Evolutionary conservation across 352 stramenopile genomes (phyloP).

Genomic region (Phytophthora fragariaefolia): DNA sequence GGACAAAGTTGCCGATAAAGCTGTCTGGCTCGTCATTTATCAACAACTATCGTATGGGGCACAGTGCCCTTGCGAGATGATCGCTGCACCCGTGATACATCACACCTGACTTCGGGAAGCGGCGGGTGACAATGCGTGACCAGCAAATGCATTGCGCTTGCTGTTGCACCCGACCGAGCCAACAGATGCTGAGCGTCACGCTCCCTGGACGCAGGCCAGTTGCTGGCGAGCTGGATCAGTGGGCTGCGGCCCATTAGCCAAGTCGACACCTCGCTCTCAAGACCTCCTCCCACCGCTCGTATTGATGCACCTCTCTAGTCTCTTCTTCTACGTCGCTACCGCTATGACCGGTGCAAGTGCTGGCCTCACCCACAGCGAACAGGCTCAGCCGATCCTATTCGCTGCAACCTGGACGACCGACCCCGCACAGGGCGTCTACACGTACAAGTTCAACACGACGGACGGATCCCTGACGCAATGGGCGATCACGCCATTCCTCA

Average conservation of each 20-base stretch:
- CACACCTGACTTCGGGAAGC: constrained; percentile 3
- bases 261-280: neutral
- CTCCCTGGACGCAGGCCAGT: neutral
- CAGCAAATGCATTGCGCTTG: neutral
- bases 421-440: constrained; percentile 52
- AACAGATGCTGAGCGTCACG: neutral
- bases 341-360: neutral
- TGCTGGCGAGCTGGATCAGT: neutral
- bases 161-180: neutral
- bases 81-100: neutral
- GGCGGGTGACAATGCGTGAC: neutral
- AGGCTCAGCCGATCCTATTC: constrained; percentile 35
- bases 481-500: constrained; percentile 37
- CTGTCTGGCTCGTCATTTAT: neutral
- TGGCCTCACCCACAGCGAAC: neutral
- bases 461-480: constrained; percentile 40
- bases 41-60: too few relatives aligned
- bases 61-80: too few relatives aligned
- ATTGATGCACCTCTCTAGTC: constrained; percentile 14
- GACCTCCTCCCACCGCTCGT: constrained; percentile 3
- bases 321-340: constrained; percentile 2
- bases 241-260: neutral
- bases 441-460: constrained; percentile 46
- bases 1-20: too few relatives aligned
- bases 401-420: constrained; percentile 58